Evolutionary conservation across 148 eudicot genomes (phyloP).

Genomic region (Suaeda aralocaspica): DNA sequence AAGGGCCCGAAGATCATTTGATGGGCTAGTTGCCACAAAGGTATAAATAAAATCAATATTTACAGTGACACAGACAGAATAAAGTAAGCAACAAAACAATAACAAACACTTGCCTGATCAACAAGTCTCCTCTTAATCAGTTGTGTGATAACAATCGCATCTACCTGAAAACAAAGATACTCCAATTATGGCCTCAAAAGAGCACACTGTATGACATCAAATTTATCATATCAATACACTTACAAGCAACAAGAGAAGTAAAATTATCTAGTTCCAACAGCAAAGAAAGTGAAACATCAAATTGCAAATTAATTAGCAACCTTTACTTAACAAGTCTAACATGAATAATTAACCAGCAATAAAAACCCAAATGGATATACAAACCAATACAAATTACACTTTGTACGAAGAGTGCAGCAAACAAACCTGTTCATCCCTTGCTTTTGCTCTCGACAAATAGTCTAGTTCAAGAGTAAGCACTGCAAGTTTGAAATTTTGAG

Average conservation of each 20-base stretch:
- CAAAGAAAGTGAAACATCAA: conserved; percentile 8
- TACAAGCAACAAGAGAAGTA: background rate
- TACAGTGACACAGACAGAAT: background rate
- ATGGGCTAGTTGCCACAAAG: no score
- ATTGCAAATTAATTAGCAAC: background rate
- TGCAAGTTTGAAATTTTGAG: conserved; percentile 72
- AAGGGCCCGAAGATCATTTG: no score
- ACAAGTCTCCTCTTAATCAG: conserved; percentile 57
- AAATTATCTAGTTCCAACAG: background rate
- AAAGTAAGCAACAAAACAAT: background rate
- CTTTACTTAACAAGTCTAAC: background rate
- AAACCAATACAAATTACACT: background rate
- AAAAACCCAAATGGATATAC: background rate
- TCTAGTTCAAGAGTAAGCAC: conserved; percentile 85
- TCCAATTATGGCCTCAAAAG: conserved; percentile 10
- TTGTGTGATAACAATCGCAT: conserved; percentile 68
- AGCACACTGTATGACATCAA: conserved; percentile 1
- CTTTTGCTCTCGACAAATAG: conserved; percentile 64
- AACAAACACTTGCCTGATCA: conserved; percentile 58
- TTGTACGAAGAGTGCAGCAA: background rate
- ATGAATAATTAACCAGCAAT: background rate
- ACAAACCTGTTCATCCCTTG: conserved; percentile 67
- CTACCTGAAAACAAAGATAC: conserved; percentile 50
- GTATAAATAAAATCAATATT: no score
- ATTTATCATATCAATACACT: conserved; percentile 1